Evolutionary conservation across 2,329 filamentous ascomycete genomes (phyloP), one percentile per base, ranked within the genome.

Genomic region (Sporothrix protearum): DNA sequence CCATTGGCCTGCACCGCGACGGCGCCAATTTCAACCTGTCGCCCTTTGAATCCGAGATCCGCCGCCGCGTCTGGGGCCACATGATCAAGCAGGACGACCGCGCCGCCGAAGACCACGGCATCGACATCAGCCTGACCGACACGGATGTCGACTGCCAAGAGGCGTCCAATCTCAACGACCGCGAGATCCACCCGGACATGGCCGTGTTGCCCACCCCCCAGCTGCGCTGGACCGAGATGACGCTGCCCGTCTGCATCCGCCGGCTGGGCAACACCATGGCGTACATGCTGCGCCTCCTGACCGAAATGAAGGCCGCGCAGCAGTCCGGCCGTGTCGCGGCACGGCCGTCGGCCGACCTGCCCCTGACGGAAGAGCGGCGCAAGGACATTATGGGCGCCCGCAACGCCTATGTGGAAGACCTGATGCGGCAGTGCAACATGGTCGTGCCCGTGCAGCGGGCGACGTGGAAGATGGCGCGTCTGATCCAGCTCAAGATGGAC

Each of bases 201-300:
- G 79, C 76, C 7, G 80, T 81, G 0, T 81, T 84, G 19, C 74
- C 75, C 28, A 82, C 83, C 0, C 71, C 80, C 6, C 82, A 83
- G 14, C 78, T 82, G 16, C 82, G 83, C 25, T 86, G 85, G 77
- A 86, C 86, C 1, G 84, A 86, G 64, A 86, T 87, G 82, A 84
- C 85, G 0, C 85, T 87, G 72, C 82, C 81, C 55, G 76, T 87
- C 3, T 81, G 87, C 25, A 80, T 85, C 3, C 84, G 83, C 73
- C 83, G 87, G 71, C 81, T 86, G 2, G 80, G 82, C 19, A 39
- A 33, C 16, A 72, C 71, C 16, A 49, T 51, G 36, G 39, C 33
- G 14, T 82, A 82, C 72, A 83, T 82, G 1, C 81, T 84, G 81
- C 30, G 80, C 80, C 69, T 82, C 82, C 57, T 82, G 81, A 57